phyloP scores from a whole-genome alignment of 2,329 filamentous ascomycete genomes.

The Cytospora piceicola region DNA sequence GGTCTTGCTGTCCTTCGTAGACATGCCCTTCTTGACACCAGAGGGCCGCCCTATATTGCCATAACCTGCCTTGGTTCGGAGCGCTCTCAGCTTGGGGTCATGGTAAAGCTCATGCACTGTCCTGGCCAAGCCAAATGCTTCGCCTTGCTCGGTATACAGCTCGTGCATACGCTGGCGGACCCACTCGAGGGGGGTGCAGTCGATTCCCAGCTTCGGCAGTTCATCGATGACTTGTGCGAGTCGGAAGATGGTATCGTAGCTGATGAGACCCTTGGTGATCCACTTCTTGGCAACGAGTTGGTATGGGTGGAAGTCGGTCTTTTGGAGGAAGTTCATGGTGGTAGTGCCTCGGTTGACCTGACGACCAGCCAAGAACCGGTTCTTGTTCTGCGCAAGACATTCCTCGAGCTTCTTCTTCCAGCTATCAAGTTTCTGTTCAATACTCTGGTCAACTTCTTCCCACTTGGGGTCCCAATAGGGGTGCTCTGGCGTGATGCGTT shows the following conservation, averaged over 20 bases:
- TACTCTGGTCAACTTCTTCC: slow-evolving; percentile 49
- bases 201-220: slow-evolving; percentile 56
- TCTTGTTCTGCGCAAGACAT: slow-evolving; percentile 45
- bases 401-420: slow-evolving; percentile 54
- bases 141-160: slow-evolving; percentile 47
- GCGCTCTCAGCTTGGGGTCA: slow-evolving; percentile 53
- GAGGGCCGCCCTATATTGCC: slow-evolving; percentile 62
- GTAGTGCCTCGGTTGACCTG: slow-evolving; percentile 59
- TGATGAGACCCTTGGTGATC: slow-evolving; percentile 49
- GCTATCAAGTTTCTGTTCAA: slow-evolving; percentile 49
- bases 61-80: slow-evolving; percentile 58
- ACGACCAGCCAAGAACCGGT: slow-evolving; percentile 57
- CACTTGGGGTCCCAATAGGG: slow-evolving; percentile 62
- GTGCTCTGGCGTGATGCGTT: slow-evolving; percentile 53
- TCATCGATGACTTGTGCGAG: slow-evolving; percentile 56
- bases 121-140: slow-evolving; percentile 55
- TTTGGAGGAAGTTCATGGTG: slow-evolving; percentile 56
- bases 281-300: slow-evolving; percentile 59
- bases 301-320: slow-evolving; percentile 58
- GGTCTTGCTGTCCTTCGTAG: slow-evolving; percentile 34
- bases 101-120: slow-evolving; percentile 60
- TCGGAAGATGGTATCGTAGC: slow-evolving; percentile 62
- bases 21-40: slow-evolving; percentile 43
- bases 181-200: slow-evolving; percentile 59
- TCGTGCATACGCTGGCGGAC: slow-evolving; percentile 60